These are phyloP conservation scores for Infundibulicybe gibba DNA, from an alignment of 768 basidiomycete genomes.

Conservation along the genomic window DNA sequence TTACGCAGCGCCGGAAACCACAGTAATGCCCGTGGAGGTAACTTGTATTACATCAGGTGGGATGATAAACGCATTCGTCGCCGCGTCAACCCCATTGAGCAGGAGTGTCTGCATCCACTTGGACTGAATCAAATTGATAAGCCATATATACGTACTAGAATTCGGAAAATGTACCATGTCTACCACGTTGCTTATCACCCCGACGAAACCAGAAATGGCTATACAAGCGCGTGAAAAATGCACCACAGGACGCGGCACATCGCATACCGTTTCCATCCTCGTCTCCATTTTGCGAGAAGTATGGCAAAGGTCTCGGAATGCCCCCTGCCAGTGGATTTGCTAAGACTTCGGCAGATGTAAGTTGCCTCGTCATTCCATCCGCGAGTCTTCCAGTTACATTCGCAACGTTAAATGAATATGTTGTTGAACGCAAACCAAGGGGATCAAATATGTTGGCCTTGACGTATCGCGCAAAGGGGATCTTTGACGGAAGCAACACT, in stretches of 20 bases:
- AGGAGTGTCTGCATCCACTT: conserved; percentile 17
- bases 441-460: too few relatives aligned
- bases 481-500: conserved; percentile 17
- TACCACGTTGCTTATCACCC: conserved; percentile 15
- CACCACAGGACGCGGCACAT: neutral
- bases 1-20: conserved; percentile 7
- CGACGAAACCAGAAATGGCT: conserved; percentile 19
- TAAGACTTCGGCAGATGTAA: conserved; percentile 8
- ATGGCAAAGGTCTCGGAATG: conserved; percentile 4
- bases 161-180: conserved; percentile 14
- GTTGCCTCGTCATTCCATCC: conserved; percentile 13
- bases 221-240: neutral
- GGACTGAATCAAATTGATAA: conserved; percentile 1
- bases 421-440: conserved; percentile 19
- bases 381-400: conserved; percentile 17
- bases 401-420: conserved; percentile 17
- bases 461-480: too few relatives aligned
- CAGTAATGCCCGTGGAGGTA: conserved; percentile 13
- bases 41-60: conserved; percentile 11
- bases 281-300: conserved; percentile 7
- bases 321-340: conserved; percentile 1
- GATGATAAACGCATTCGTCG: conserved; percentile 12
- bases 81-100: conserved; percentile 12
- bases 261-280: conserved; percentile 12
- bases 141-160: conserved; percentile 7